phyloP scores from a whole-genome alignment of 495 filamentous ascomycete genomes.

The Letharia columbiana region DNA sequence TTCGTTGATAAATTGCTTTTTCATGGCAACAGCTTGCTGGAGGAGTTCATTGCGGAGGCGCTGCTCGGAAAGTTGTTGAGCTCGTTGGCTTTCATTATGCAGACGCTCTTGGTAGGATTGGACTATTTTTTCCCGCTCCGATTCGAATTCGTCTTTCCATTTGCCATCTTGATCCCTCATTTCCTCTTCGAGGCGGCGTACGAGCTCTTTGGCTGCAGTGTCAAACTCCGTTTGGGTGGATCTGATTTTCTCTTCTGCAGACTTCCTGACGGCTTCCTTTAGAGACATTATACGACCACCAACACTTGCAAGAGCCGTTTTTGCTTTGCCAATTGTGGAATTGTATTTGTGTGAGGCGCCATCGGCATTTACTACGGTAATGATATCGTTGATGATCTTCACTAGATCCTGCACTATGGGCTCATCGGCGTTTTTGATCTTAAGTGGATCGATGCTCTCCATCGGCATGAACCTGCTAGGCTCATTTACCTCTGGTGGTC shows the following conservation, averaged over 20 bases:
- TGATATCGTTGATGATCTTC: constrained; percentile 90
- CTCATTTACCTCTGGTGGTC: constrained; percentile 48
- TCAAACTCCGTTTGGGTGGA: constrained; percentile 69
- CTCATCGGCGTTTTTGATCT: constrained; percentile 65
- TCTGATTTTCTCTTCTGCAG: constrained; percentile 69
- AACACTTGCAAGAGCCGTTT: constrained; percentile 69
- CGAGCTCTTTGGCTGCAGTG: constrained; percentile 65
- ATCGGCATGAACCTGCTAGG: constrained; percentile 51
- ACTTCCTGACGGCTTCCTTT: constrained; percentile 54
- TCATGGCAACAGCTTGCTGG: constrained; percentile 81
- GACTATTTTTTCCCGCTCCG: constrained; percentile 70
- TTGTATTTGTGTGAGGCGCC: constrained; percentile 63
- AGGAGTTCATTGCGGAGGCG: constrained; percentile 75
- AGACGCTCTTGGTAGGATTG: constrained; percentile 71
- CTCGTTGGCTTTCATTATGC: constrained; percentile 61
- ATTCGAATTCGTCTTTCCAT: constrained; percentile 83
- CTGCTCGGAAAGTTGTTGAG: constrained; percentile 67
- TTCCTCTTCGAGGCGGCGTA: constrained; percentile 58
- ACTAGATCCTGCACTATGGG: constrained; percentile 87
- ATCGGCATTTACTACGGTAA: constrained; percentile 82
- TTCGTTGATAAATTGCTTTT: constrained; percentile 68
- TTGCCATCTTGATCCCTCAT: constrained; percentile 65
- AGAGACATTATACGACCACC: constrained; percentile 63
- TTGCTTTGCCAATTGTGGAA: constrained; percentile 68
- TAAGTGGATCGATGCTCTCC: constrained; percentile 62